Conservation (phyloP, 148 eudicot genomes). For the Amaranthus hypochondriacus region DNA sequence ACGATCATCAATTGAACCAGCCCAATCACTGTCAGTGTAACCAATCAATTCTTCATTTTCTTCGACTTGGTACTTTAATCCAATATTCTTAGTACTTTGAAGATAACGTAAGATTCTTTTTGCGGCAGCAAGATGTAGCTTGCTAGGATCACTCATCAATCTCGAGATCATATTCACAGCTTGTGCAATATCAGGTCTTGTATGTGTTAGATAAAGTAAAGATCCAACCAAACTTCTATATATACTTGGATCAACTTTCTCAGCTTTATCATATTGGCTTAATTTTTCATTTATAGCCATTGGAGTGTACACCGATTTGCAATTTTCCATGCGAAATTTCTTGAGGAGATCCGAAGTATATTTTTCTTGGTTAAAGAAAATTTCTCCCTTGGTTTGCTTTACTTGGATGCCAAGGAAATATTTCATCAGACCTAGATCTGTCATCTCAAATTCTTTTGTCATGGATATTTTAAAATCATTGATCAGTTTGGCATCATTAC, state of each 20-base stretch:
- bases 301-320: not conserved
- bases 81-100: not conserved
- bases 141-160: not conserved
- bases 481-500: not conserved
- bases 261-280: not conserved
- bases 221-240: not conserved
- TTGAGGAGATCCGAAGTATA: not conserved
- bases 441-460: not conserved
- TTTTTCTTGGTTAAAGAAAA: not conserved
- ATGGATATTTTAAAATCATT: slow-evolving; percentile 1
- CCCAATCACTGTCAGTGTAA: not conserved
- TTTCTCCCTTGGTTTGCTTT: not conserved
- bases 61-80: not conserved
- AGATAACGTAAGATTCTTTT: not conserved
- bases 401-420: slow-evolving; percentile 2
- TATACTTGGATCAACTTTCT: not conserved
- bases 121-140: not conserved
- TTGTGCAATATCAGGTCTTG: not conserved
- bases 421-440: not conserved
- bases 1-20: not conserved
- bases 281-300: not conserved
- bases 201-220: not conserved
- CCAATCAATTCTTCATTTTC: not conserved
- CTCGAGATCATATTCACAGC: not conserved
- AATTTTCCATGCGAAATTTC: slow-evolving; percentile 1